These are phyloP conservation scores for Eutrema heterophyllum DNA, from an alignment of 345 rosid genomes.

Conservation along the genomic window DNA sequence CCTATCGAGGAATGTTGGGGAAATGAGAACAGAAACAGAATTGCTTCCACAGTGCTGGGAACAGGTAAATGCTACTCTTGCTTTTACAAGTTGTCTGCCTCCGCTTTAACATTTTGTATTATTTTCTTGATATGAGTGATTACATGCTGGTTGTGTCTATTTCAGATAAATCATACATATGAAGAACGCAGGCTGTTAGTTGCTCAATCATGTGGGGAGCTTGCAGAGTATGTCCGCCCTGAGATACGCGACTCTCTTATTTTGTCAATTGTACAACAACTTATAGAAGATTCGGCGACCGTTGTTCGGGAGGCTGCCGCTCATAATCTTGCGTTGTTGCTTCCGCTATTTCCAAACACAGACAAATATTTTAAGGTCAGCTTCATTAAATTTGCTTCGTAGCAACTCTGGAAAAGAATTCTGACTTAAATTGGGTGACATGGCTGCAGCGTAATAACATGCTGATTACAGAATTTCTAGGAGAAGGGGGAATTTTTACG, in stretches of 20 bases:
- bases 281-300: slow-evolving; percentile 88
- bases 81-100: slow-evolving; percentile 22
- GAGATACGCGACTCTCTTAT: slow-evolving; percentile 97
- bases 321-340: slow-evolving; percentile 85
- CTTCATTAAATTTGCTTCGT: slow-evolving; percentile 67
- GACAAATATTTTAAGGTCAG: slow-evolving; percentile 99
- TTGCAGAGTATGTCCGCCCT: slow-evolving; percentile 88
- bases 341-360: slow-evolving; percentile 80
- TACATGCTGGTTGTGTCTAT: slow-evolving; percentile 27
- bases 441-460: slow-evolving; percentile 70
- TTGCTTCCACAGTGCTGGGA: slow-evolving; percentile 99
- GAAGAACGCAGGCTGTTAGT: slow-evolving; percentile 98
- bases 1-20: slow-evolving; percentile 93
- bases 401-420: slow-evolving; percentile 73
- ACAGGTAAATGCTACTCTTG: slow-evolving; percentile 55
- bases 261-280: slow-evolving; percentile 87
- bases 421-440: slow-evolving; percentile 74
- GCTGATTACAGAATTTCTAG: slow-evolving; percentile 55
- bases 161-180: slow-evolving; percentile 87
- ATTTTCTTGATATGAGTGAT: slow-evolving; percentile 8
- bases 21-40: slow-evolving; percentile 97
- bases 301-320: slow-evolving; percentile 97
- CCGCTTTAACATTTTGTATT: neutral
- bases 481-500: slow-evolving; percentile 41
- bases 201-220: slow-evolving; percentile 98